phyloP scores from a whole-genome alignment of 176 grass and related monocot species.

The Zea mays region Zm-B73-REFERENCE-NAM-5.0 NC_050099.1:129293001-129293500 shows the following conservation, averaged over 20 bases:
- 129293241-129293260: constrained; percentile 59
- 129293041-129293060: constrained; percentile 68
- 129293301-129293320: constrained; percentile 80
- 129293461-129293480: constrained; percentile 90
- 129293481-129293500: constrained; percentile 73
- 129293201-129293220: constrained; percentile 69
- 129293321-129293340: constrained; percentile 85
- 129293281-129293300: constrained; percentile 65
- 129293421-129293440: constrained; percentile 60
- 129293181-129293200: constrained; percentile 53
- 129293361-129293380: constrained; percentile 91
- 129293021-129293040: constrained; percentile 83
- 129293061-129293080: constrained; percentile 70
- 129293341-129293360: constrained; percentile 57
- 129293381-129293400: constrained; percentile 86
- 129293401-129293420: constrained; percentile 93
- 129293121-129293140: constrained; percentile 86
- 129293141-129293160: constrained; percentile 64
- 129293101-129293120: constrained; percentile 71
- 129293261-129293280: constrained; percentile 79
- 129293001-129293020: constrained; percentile 56
- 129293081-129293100: constrained; percentile 70
- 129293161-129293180: constrained; percentile 91
- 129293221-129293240: constrained; percentile 86
- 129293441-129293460: constrained; percentile 70